Conservation (phyloP, 1,284 basidiomycete genomes). For the Ustanciosporium gigantosporum region DNA sequence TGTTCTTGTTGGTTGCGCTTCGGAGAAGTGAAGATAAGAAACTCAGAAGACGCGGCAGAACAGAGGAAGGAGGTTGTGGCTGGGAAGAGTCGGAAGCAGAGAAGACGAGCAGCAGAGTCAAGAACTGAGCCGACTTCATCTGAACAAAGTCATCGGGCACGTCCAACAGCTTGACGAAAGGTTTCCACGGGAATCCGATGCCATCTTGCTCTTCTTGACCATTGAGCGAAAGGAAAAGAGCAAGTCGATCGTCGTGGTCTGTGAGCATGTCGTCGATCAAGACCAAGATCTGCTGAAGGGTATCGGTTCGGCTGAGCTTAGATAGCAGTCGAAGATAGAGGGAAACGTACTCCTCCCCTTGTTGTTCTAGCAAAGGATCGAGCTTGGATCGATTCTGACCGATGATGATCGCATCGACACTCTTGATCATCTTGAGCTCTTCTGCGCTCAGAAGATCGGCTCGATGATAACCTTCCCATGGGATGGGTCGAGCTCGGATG, state of each 20-base stretch:
- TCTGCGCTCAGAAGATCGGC: slow-evolving; percentile 86
- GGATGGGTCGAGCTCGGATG: slow-evolving; percentile 85
- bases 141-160: slow-evolving; percentile 91
- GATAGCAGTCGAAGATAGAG: slow-evolving; percentile 88
- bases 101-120: slow-evolving; percentile 74
- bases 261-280: slow-evolving; percentile 85
- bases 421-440: slow-evolving; percentile 77
- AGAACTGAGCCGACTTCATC: slow-evolving; percentile 82
- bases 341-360: slow-evolving; percentile 70
- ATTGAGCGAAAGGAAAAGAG: slow-evolving; percentile 54
- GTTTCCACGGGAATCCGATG: slow-evolving; percentile 80
- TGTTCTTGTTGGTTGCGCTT: slow-evolving; percentile 21
- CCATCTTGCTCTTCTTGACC: slow-evolving; percentile 38
- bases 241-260: slow-evolving; percentile 64
- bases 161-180: slow-evolving; percentile 78
- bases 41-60: slow-evolving; percentile 27
- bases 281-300: slow-evolving; percentile 88
- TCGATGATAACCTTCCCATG: slow-evolving; percentile 98
- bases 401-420: slow-evolving; percentile 77
- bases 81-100: slow-evolving; percentile 25
- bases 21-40: slow-evolving; percentile 36
- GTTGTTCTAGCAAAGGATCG: slow-evolving; percentile 68
- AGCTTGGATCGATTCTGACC: slow-evolving; percentile 87
- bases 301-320: slow-evolving; percentile 89
- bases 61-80: slow-evolving; percentile 22